Evolutionary conservation across 345 rosid species (phyloP), one percentile per base, ranked within the genome.

Genomic region (Trapa incisa): DNA sequence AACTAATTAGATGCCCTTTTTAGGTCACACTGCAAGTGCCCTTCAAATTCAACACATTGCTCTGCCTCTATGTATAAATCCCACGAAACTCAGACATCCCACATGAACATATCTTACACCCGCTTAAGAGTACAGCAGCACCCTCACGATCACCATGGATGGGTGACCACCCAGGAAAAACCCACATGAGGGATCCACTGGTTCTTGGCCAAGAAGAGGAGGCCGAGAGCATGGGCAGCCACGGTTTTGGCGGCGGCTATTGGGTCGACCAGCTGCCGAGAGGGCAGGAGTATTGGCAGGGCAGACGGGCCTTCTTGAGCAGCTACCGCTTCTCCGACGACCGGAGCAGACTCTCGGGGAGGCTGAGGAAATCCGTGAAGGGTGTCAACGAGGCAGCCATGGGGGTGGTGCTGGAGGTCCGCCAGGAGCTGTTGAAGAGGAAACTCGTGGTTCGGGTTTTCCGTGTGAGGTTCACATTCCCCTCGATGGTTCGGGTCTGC

Each of bases 231-330:
- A 37, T 1, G 3, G 65, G 39, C 29, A 6, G 8, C 13, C 43
- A 4, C 43, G 43, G 43, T 3, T 41, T 41, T 8, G 2, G 43
- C 43, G 2, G 43, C 7, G 4, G 43, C 7, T 41, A 41, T 41
- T 29, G 37, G 61, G 8, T 8, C 6, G 61, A 3, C 5, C 53
- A 64, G 16, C 29, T 50, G 41, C 67, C 78, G 10, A 47, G 56
- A 36, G 75, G 73, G 12, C 73, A n/a, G 0, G 80, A 81, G 13
- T 79, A 79, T 4, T 81, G 82, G 83, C 74, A 78, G 1, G 84
- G 86, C 2, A 82, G 88, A 63, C 76, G 84, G 3, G 81, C 77
- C 9, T 81, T 84, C 66, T 53, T 82, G 22, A 79, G 29, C 48
- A 84, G 88, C 63, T 84, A 81, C 68, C 85, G 48, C 64, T 78